Evolutionary conservation across 2,329 filamentous ascomycete species (phyloP), one percentile per base, ranked within the genome.

Genomic region (Cercospora zeae-maydis): DNA sequence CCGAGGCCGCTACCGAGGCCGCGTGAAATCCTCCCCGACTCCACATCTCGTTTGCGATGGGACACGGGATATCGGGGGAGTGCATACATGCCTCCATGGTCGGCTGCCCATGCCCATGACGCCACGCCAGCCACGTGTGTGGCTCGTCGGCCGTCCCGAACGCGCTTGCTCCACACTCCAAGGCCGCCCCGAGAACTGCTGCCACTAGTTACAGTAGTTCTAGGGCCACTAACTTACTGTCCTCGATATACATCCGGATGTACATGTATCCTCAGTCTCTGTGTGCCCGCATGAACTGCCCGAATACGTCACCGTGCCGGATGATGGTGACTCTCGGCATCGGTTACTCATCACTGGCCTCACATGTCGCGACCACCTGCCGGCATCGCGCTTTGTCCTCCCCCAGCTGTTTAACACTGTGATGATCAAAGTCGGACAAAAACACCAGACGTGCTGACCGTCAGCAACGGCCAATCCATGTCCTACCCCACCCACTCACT

Each of bases 151-250:
- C 31, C 47, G 47, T 33, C 30, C 47, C 47, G 47, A 52, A 16
- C n/a, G 24, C 30, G 4, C 47, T 11, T 31, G 16, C 47, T 52
- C 47, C 47, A 52, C 47, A 9, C n/a, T 52, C 30, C 47, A 52
- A 31, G 47, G 47, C 47, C 47, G 47, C 47, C 47, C 47, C 47
- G 47, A 52, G 21, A 52, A 33, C 47, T n/a, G n/a, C n/a, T n/a
- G n/a, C n/a, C n/a, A n/a, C n/a, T n/a, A n/a, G n/a, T n/a, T n/a
- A n/a, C n/a, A n/a, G n/a, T n/a, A n/a, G n/a, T n/a, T n/a, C n/a
- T n/a, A n/a, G n/a, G n/a, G n/a, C n/a, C n/a, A n/a, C n/a, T n/a
- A n/a, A n/a, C n/a, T n/a, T n/a, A n/a, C n/a, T n/a, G n/a, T n/a
- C n/a, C n/a, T n/a, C n/a, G n/a, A n/a, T n/a, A n/a, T n/a, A n/a